Evolutionary conservation across 768 basidiomycete species (phyloP).

Genomic region (Glaciozyma antarctica): DNA sequence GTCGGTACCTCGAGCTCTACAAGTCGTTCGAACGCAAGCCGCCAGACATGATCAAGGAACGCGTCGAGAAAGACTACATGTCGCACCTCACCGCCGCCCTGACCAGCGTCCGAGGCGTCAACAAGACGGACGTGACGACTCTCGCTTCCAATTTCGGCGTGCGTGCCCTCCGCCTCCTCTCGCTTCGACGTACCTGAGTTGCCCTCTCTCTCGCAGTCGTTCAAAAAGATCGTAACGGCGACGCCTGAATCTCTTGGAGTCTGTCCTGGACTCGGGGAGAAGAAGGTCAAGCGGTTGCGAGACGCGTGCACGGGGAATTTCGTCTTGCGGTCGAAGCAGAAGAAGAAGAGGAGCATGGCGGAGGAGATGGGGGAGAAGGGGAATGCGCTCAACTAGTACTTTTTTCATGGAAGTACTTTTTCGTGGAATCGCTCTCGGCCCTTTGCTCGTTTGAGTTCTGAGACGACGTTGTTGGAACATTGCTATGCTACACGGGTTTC

Average conservation of each 20-base stretch:
- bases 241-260: constrained; percentile 63
- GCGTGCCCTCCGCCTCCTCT: constrained; percentile 36
- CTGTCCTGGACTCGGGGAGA: constrained; percentile 64
- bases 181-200: not conserved
- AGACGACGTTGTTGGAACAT: no score
- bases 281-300: not conserved
- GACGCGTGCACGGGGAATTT: not conserved
- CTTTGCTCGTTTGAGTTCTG: no score
- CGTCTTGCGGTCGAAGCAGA: constrained; percentile 51
- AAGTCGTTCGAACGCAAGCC: constrained; percentile 91
- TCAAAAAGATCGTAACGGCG: constrained; percentile 67
- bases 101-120: constrained; percentile 83
- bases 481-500: no score
- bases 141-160: constrained; percentile 86
- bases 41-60: constrained; percentile 88
- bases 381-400: no score
- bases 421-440: no score
- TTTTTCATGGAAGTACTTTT: no score
- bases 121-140: constrained; percentile 95
- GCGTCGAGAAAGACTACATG: constrained; percentile 76
- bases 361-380: constrained; percentile 52
- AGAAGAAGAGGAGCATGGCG: constrained; percentile 1
- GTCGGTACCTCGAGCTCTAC: constrained; percentile 77
- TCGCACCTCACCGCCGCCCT: constrained; percentile 70
- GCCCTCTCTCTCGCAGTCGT: constrained; percentile 54